Evolutionary conservation across 202 grass and related monocot species (phyloP), one percentile per base, ranked within the genome.

Genomic region (Carex sylvatica): DNA sequence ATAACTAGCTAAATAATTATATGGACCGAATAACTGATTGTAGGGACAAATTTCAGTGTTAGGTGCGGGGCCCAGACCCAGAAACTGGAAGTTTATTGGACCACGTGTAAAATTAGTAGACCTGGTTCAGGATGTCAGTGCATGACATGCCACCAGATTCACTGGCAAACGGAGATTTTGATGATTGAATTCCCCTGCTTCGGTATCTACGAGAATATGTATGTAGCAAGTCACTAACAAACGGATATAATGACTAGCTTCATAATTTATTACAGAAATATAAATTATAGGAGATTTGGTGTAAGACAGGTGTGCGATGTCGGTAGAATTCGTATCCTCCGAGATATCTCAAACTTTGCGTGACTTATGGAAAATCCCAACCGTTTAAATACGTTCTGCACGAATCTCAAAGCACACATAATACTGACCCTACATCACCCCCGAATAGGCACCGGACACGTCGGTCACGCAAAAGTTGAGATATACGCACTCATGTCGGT

Each of bases 101-200:
- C 42, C 40, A 72, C 12, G n/a, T 4, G 10, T 51, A 24, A 72
- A 72, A 72, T 72, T 2, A 15, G 4, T 72, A 72, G n/a, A 72
- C 69, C n/a, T 2, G 40, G 69, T 51, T 49, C 22, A 51, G 19
- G 18, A 2, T 2, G 19, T 14, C n/a, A 72, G 18, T 49, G 69
- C 69, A 72, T 49, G 69, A 49, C 69, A 72, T 49, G 69, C 69
- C 69, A 51, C 69, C 69, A 49, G 20, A 72, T 49, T 72, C 42
- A 72, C 42, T 42, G 44, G 51, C 69, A 51, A 72, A 14, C 11
- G 42, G 42, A 51, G 69, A 40, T 72, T 72, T 42, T 51, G 42
- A 72, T 47, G 19, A 11, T 46, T 44, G 9, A 70, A 20, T 40
- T 69, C 36, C 40, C 2, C 67, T 22, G 38, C 67, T 5, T 44